Base-by-base conservation (phyloP, 192 early-diverging fungal species). In the Chytriomyces sp. region DNA sequence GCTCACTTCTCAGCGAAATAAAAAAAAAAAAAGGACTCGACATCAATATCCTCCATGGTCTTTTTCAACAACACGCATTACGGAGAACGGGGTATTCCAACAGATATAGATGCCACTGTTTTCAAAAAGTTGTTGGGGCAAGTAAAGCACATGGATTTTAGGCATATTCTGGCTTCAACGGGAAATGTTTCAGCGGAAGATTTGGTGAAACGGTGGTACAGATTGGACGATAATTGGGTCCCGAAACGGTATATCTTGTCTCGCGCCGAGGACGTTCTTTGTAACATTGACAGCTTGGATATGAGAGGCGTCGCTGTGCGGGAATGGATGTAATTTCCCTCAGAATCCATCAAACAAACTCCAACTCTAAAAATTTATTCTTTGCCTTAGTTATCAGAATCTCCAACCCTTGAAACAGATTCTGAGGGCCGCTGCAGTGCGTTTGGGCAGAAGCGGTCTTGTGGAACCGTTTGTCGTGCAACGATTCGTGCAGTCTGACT, bases 401-500 rank as follows among this genome's bases (percentile, higher is more conserved):
- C 26, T 74, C 8, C 11, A 11, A 3, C 45, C 61, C n/a, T 45
- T 57, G 61, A 61, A 74, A 64, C 20, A 61, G 45, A 61, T 63
- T 46, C 16, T 74, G n/a, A 59, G 72, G 43, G 13, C 43, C 7
- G 2, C 61, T 26, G 72, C 45, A n/a, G 72, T 74, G 2, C 61
- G 61, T 20, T 45, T 74, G 11, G 61, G 59, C 9, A 24, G 72
- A 26, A 64, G 64, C 10, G 57, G 61, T 23, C n/a, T 74, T 7
- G 18, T 74, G 24, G 61, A 74, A 9, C 24, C 72, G 13, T 24
- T 35, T 45, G 26, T 61, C 1, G 72, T 45, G 35, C 72, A 74
- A 47, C 23, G 61, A 26, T 63, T 74, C 35, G 72, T 74, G 35
- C 72, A 74, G 47, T 74, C 72, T 10, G 61, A 63, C 26, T 74